Percentiles rank a stretch among this genome's conserved stretches.
Conservation (phyloP, 345 rosid genomes). For the Brassica cretica region DNA sequence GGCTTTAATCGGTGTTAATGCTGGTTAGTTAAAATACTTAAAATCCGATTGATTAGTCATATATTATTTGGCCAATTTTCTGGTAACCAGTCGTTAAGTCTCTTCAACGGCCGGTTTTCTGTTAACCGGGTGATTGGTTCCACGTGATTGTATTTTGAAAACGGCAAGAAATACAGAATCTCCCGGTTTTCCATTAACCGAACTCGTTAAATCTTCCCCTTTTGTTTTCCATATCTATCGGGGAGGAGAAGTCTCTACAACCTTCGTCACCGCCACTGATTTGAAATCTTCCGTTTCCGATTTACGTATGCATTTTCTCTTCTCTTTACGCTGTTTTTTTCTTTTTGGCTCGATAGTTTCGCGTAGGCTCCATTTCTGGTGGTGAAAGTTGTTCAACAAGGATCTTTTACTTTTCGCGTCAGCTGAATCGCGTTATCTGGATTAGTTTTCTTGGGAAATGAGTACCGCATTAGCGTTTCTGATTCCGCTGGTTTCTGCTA, state of each 20-base stretch:
- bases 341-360: not conserved
- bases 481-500: not conserved
- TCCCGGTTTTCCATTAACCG: not conserved
- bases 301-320: slow-evolving; percentile 7
- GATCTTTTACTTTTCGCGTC: not conserved
- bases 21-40: not conserved
- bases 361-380: not conserved
- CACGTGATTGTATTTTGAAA: not conserved
- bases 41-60: not conserved
- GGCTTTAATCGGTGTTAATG: not conserved
- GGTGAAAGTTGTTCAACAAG: not conserved
- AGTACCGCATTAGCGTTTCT: not conserved
- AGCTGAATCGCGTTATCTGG: not conserved
- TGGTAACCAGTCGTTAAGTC: not conserved
- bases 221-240: too few species aligned
- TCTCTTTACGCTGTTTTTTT: not conserved
- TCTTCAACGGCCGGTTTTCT: not conserved
- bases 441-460: not conserved
- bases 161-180: not conserved
- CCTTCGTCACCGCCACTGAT: slow-evolving; percentile 13
- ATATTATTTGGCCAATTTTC: not conserved
- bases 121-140: not conserved
- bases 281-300: not conserved
- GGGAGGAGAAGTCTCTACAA: not conserved
- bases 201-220: too few species aligned